These are phyloP conservation scores for Phaffia australis DNA, from an alignment of 768 basidiomycete species.

Conservation along the genomic window DNA sequence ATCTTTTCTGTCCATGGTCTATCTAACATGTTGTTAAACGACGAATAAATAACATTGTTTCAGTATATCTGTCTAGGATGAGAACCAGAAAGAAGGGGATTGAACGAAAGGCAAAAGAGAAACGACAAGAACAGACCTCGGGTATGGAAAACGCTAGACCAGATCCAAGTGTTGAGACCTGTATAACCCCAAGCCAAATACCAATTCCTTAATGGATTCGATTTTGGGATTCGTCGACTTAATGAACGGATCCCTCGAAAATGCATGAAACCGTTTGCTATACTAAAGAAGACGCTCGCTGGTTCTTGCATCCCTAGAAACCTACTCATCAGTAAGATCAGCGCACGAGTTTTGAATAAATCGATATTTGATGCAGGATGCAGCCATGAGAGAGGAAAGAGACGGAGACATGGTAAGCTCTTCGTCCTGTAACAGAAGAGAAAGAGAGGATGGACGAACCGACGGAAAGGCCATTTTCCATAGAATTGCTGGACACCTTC, in stretches of 20 bases:
- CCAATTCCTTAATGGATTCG: slow-evolving; percentile 30
- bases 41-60: not conserved
- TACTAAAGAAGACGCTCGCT: slow-evolving; percentile 75
- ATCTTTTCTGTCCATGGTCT: slow-evolving; percentile 69
- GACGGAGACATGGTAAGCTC: not conserved
- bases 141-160: slow-evolving; percentile 84
- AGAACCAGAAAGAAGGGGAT: not conserved
- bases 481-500: slow-evolving; percentile 60
- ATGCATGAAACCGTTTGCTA: slow-evolving; percentile 75
- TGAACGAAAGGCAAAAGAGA: not conserved
- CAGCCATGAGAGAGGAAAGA: not conserved
- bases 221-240: slow-evolving; percentile 29
- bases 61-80: not conserved
- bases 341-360: not conserved
- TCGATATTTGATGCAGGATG: not conserved
- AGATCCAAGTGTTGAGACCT: slow-evolving; percentile 83
- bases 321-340: not conserved
- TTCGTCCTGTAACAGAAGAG: not conserved
- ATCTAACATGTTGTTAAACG: slow-evolving; percentile 45
- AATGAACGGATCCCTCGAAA: slow-evolving; percentile 45
- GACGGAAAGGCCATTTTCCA: slow-evolving; percentile 96
- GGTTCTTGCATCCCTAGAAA: slow-evolving; percentile 75
- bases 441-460: slow-evolving; percentile 41
- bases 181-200: slow-evolving; percentile 57
- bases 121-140: slow-evolving; percentile 56